Base-by-base conservation (phyloP, 2,329 filamentous ascomycete genomes). In the Botryotinia narcissicola region DNA sequence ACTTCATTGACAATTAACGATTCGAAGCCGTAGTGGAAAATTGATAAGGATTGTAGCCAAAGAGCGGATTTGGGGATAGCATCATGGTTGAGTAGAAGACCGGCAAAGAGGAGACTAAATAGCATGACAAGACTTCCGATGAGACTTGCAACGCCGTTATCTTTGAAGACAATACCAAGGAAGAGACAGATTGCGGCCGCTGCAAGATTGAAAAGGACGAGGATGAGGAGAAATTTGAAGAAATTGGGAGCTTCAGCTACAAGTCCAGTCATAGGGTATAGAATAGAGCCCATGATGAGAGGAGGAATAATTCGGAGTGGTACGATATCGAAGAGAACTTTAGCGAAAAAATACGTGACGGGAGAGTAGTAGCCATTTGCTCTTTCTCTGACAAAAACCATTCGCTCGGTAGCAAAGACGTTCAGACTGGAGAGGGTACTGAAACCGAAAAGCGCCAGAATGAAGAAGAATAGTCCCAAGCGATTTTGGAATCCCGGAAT, bases 1-100 rank as follows among this genome's bases (percentile, higher is more conserved):
- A 98, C 97, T 84, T 99, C 96, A 80, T 98, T 99, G 78, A 99
- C 96, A 76, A 98, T 97, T 22, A 99, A 88, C 2, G 93, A 93
- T 85, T 99, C 96, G 79, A 98, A 98, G 8, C 92, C 95, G 81
- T 97, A 99, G 82, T 99, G 96, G 87, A 99, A 99, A 76, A 99
- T 99, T 2, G 95, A 98, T 14, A 99, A 85, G 84, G 89, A 90
- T 85, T 99, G 96, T 70, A 99, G 84, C 96, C 96, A 99, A 75
- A 94, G 83, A 3, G 95, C 93, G 2, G 93, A 89, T 68, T 89
- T 86, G 1, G 96, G 96, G 71, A 98, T 98, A 44, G 93, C 94
- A 81, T 98, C 91, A 81, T 97, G 94, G 82, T 99, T 99, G 75
- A 99, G 89, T 73, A 99, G 86, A 74, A 99, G 90, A 73, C 96